Percentiles rank a stretch among this genome's conserved stretches.
Conservation (phyloP, 176 grass and related monocot genomes). For the Puya raimondii region DNA sequence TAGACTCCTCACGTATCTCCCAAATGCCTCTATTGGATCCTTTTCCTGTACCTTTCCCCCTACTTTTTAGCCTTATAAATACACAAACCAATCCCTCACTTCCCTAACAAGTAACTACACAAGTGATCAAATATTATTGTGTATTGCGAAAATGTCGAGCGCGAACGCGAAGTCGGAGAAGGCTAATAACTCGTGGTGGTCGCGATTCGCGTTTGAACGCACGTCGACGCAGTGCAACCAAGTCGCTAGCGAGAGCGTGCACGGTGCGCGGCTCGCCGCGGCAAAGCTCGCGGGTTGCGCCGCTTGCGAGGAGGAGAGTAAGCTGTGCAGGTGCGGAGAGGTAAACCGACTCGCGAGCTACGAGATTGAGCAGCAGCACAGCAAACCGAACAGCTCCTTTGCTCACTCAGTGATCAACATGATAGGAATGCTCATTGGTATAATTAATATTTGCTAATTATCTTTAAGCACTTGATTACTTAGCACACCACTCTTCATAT, state of each 20-base stretch:
- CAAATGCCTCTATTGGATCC: not conserved
- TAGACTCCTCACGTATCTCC: not conserved
- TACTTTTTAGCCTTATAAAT: constrained; percentile 19
- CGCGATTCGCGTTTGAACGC: not conserved
- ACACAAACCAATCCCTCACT: not conserved
- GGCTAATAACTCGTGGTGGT: not conserved
- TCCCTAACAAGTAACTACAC: not conserved
- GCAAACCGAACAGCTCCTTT: constrained; percentile 52
- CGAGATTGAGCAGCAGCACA: constrained; percentile 24
- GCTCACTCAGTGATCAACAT: constrained; percentile 69
- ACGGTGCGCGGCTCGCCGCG: constrained; percentile 37
- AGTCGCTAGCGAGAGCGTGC: constrained; percentile 47
- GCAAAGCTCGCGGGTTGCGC: constrained; percentile 11
- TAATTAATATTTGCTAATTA: too few relatives aligned
- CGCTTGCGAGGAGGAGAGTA: constrained; percentile 37
- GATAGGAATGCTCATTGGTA: constrained; percentile 92
- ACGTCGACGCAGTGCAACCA: constrained; percentile 26
- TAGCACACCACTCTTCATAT: not conserved
- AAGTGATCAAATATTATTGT: not conserved
- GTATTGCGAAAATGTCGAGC: not conserved
- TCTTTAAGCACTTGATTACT: too few relatives aligned
- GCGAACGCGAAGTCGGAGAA: not conserved
- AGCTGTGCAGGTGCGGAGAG: constrained; percentile 26
- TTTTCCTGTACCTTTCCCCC: not conserved
- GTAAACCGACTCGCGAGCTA: constrained; percentile 1